phyloP scores from a whole-genome alignment of 208 protist genomes.

The Polymyxa betae region DNA sequence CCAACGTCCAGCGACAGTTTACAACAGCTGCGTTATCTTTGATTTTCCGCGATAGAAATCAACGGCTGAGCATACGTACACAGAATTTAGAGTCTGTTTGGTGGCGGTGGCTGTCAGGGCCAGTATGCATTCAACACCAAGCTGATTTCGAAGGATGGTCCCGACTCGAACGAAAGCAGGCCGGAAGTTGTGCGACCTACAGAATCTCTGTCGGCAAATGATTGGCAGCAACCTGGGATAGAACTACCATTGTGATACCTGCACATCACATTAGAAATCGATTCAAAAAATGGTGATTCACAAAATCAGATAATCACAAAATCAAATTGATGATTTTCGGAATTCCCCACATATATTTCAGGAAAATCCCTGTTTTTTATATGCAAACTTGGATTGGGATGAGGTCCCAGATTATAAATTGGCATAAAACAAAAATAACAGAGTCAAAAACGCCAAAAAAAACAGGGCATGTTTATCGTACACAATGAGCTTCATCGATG shows the following conservation, averaged over 20 bases:
- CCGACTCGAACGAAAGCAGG: conserved; percentile 63
- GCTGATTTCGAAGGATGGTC: conserved; percentile 27
- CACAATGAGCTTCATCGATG: conserved; percentile 93
- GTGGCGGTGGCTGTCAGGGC: conserved; percentile 71
- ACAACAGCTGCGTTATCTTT: not conserved
- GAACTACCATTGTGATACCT: conserved; percentile 45
- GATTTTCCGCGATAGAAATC: not conserved
- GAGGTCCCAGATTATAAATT: no score
- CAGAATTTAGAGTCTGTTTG: conserved; percentile 38
- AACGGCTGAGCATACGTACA: conserved; percentile 1
- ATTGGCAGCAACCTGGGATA: not conserved
- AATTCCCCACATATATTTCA: no score
- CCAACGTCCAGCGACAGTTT: conserved; percentile 52
- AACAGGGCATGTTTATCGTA: no score
- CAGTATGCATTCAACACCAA: conserved; percentile 61
- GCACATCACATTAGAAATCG: not conserved
- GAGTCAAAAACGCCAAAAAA: no score
- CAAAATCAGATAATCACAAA: conserved; percentile 73
- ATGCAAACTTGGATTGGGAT: no score
- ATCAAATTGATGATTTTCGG: no score
- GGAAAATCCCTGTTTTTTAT: no score
- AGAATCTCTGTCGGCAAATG: not conserved
- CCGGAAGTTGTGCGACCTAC: conserved; percentile 89
- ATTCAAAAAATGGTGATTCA: not conserved
- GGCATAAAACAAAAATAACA: no score